Base-by-base conservation (phyloP, 2,329 filamentous ascomycete species). In the Pseudonectria buxi region DNA sequence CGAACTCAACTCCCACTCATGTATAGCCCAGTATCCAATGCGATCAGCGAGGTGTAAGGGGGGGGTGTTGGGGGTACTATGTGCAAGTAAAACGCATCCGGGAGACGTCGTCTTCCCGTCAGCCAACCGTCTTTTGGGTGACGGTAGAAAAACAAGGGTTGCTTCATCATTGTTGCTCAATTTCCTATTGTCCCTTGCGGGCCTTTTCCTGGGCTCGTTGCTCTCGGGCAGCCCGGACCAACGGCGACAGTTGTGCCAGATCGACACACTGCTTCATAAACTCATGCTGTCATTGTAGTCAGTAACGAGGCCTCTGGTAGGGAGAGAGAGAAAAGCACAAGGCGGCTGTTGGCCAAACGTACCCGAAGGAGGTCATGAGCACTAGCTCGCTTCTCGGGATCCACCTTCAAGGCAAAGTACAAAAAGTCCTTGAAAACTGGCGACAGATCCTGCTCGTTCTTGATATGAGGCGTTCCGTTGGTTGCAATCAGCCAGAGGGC, bases 401-500 rank as follows among this genome's bases (percentile, higher is more conserved):
- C 92, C 6, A 98, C 92, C 70, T 94, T 94, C 36, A 98, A 72
- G 6, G 92, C 90, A 62, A 95, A 88, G 54, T 85, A 81, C 45
- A 98, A 68, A 62, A 96, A 98, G 60, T 96, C 89, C 44, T 80
- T 78, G 70, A 98, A 95, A 4, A 90, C 76, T 1, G 77, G 68
- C 9, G 85, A 86, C 33, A 96, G 63, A 31, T 83, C 81, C 37
- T 89, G 78, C 61, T 94, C 87, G 45, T 95, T 88, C 66, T 96
- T 96, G 65, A 98, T 94, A 35, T 82, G 74, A 2, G 92, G 92
- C 12, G 92, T 96, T 31, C 92, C 92, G 56, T 95, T 95, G 24
- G 92, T 96, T 35, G 92, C 92, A 59, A 98, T 98, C 51, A 98
- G 67, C 73, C 92, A 98, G 26, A 98, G 72, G 2, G 92, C 92